Base-by-base conservation (phyloP, 495 filamentous ascomycete species). In the Aspergillus kassunensis region DNA sequence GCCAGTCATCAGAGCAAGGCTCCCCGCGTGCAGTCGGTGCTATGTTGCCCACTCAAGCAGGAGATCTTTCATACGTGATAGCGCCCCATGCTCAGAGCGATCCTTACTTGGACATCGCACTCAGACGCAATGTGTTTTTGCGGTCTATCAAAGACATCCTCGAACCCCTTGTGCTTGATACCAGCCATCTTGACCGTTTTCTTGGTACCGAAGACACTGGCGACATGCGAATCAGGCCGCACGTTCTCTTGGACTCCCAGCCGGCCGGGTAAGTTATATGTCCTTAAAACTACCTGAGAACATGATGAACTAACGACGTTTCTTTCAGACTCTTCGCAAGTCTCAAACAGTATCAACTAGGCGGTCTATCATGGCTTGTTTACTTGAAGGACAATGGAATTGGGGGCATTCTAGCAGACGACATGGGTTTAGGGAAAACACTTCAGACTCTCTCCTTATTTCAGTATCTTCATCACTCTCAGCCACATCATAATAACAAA, bases 381-480 rank as follows among this genome's bases (percentile, higher is more conserved):
- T 76, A 81, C 57, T 63, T 86, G 10, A 65, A 82, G 58, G 66
- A 70, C 2, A 86, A 86, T 51, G 77, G 80, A 29, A 60, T 82
- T n/a, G 76, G 78, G 4, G 74, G 73, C 10, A 80, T 85, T 15
- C 68, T 84, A 1, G 81, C 73, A 4, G 81, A 85, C 40, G 81
- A 85, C 39, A 85, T 85, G 81, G 81, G 81, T n/a, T 68, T 85
- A 0, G 82, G 81, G 15, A 84, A 84, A 56, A 85, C 81, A 0
- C 54, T 84, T 0, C 82, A 85, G 54, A 80, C 79, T 0, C 67
- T 85, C 0, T 73, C 82, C 2, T 66, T 84, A 0, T 79, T 84
- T 30, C 77, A 79, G 44, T 67, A 75, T 39, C 50, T 82, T 1
- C 73, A 68, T 25, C 71, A 81, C 42, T 55, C 53, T 11, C 57